Base-by-base conservation (phyloP, 768 basidiomycete genomes). In the Roridomyces roridus region DNA sequence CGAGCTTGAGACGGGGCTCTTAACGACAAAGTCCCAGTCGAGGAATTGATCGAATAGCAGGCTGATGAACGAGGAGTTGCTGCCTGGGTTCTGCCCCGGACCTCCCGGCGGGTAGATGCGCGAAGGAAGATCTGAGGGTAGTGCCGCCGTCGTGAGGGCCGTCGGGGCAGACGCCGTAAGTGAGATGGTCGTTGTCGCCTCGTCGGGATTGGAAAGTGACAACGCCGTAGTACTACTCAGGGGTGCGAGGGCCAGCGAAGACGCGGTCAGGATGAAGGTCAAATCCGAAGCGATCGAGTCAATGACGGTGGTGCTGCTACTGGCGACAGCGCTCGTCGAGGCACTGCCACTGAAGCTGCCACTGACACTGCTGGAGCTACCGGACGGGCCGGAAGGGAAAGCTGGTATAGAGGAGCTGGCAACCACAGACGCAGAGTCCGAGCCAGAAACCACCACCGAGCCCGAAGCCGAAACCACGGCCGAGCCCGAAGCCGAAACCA, bases 21-120 rank as follows among this genome's bases (percentile, higher is more conserved):
- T 60, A 36, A 86, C 83, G 5, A 94, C 89, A 62, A 86, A 92
- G 0, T 63, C 18, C 94, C 94, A 96, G 53, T 80, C 81, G 56
- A 95, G 74, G 21, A 55, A 65, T 5, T 65, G 42, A 50, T 85
- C 79, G 70, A 93, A 89, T 58, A 92, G 65, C 36, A 96, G 64
- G 47, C 81, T 88, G 69, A 94, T 83, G 57, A 86, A 56, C 11
- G 79, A 76, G 55, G 75, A 81, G 3, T 9, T 51, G 58, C n/a
- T 6, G 4, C 60, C 63, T 3, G 58, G 63, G 51, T 37, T 57
- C 36, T 4, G n/a, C 23, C 43, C 34, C 17, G 43, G n/a, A 9
- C 59, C 53, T 6, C 26, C 49, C 20, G 65, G 37, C 51, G 89
- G 84, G 51, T 75, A 84, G 49, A 93, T 91, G 55, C 80, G 74